Conservation (phyloP, 2,329 filamentous ascomycete genomes). For the Erysiphe pulchra region DNA sequence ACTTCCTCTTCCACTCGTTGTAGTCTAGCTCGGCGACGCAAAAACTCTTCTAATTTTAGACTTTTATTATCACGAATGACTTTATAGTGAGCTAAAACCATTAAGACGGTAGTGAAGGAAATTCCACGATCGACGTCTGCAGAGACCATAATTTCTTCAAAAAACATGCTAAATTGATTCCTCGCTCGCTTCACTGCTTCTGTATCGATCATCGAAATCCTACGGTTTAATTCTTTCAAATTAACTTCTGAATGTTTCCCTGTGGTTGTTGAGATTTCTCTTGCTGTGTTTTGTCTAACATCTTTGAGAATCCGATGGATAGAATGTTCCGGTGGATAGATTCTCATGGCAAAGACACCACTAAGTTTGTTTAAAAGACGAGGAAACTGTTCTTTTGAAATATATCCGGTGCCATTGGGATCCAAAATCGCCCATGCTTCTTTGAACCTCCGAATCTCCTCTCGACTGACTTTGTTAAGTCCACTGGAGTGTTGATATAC, state of each 20-base stretch:
- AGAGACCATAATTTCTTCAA: slow-evolving; percentile 83
- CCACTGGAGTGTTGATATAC: slow-evolving; percentile 92
- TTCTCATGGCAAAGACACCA: slow-evolving; percentile 88
- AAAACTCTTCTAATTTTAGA: slow-evolving; percentile 77
- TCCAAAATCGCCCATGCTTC: slow-evolving; percentile 95
- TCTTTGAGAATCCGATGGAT: slow-evolving; percentile 72
- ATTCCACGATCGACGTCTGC: slow-evolving; percentile 77
- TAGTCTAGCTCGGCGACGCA: slow-evolving; percentile 67
- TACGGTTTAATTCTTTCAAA: slow-evolving; percentile 45
- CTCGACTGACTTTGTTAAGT: slow-evolving; percentile 69
- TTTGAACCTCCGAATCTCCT: slow-evolving; percentile 91
- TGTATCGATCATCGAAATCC: slow-evolving; percentile 50
- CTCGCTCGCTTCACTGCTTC: slow-evolving; percentile 48
- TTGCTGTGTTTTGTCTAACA: slow-evolving; percentile 22
- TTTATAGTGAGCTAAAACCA: slow-evolving; percentile 95
- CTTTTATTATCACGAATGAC: slow-evolving; percentile 97
- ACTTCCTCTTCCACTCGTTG: slow-evolving; percentile 92
- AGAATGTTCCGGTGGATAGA: slow-evolving; percentile 78
- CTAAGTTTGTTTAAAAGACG: slow-evolving; percentile 75
- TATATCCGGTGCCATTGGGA: slow-evolving; percentile 73
- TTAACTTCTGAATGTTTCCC: slow-evolving; percentile 34
- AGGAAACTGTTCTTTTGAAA: slow-evolving; percentile 72
- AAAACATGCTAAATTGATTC: slow-evolving; percentile 75
- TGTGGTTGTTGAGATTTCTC: slow-evolving; percentile 25
- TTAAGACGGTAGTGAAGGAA: slow-evolving; percentile 70